Evolutionary conservation across 306 rosid species (phyloP), one percentile per base, ranked within the genome.

Genomic region (Inga leiocalycina): DNA sequence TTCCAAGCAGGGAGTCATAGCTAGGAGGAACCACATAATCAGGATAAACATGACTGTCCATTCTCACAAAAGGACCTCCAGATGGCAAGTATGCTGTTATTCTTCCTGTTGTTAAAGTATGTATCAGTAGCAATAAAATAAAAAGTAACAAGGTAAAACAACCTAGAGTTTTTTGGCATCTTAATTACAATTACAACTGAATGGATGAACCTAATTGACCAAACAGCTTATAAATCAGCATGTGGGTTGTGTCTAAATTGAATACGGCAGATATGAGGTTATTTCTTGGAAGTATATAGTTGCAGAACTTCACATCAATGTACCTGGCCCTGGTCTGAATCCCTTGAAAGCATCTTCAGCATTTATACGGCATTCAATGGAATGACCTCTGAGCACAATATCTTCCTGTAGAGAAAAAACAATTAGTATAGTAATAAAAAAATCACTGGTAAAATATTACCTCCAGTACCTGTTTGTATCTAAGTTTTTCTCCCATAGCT

Each of bases 251-350:
- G 75, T 51, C 17, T 71, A 45, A 69, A 74, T 74, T 48, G 74
- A 73, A 68, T 71, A 34, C 10, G 70, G 64, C 66, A 84, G 46
- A 43, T 46, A 32, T 61, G 45, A 69, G 74, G 49, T 15, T 57
- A 24, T 37, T 62, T 82, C n/a, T 71, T 67, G 19, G 20, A 27
- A 27, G 72, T 64, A 69, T 48, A 57, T 57, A 37, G 59, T 43
- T 79, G 71, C 76, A 80, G 19, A 80, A 82, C 82, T 64, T 83
- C 78, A 77, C 77, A 74, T 34, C 46, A 84, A 80, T 67, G 77
- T 84, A 96, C 99, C 99, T 87, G 99, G 98, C 68, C 99, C 99
- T 73, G 97, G 97, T 81, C 98, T 97, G 86, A 96, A 96, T 80
- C 93, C 93, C 90, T 93, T 92, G 79, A 96, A 96, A 81, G 99